phyloP scores from a whole-genome alignment of 2,329 filamentous ascomycete genomes.

The Ophiostoma perfectum region DNA sequence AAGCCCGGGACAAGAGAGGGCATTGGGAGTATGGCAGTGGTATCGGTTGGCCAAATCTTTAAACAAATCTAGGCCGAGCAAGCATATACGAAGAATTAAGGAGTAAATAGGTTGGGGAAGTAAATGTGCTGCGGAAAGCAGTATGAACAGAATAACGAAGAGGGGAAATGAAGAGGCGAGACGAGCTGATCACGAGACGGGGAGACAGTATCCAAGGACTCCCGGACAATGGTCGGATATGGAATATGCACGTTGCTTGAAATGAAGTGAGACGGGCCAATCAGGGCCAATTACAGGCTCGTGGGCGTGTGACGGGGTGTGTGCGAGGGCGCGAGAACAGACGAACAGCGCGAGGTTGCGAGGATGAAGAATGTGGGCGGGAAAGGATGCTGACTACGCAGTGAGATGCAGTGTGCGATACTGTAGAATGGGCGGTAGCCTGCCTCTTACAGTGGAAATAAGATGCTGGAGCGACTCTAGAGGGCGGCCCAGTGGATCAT shows the following conservation, averaged over 20 bases:
- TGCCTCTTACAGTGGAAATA: background rate
- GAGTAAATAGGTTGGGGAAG: background rate
- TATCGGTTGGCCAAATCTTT: too few species aligned
- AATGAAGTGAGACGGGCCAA: background rate
- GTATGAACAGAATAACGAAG: too few species aligned
- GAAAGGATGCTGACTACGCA: background rate
- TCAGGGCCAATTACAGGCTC: background rate
- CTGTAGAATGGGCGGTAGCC: background rate
- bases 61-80: background rate
- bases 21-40: slow-evolving; percentile 40
- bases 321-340: background rate
- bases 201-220: background rate
- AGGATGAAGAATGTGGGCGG: background rate
- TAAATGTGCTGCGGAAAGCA: too few species aligned
- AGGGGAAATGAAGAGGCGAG: too few species aligned
- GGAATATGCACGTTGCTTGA: background rate
- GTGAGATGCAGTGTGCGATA: background rate
- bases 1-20: slow-evolving; percentile 60
- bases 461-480: background rate
- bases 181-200: background rate
- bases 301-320: background rate
- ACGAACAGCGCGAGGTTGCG: background rate
- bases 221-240: background rate
- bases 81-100: background rate
- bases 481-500: background rate